phyloP scores from a whole-genome alignment of 768 basidiomycete species.

The Auricularia heimuer region DNA sequence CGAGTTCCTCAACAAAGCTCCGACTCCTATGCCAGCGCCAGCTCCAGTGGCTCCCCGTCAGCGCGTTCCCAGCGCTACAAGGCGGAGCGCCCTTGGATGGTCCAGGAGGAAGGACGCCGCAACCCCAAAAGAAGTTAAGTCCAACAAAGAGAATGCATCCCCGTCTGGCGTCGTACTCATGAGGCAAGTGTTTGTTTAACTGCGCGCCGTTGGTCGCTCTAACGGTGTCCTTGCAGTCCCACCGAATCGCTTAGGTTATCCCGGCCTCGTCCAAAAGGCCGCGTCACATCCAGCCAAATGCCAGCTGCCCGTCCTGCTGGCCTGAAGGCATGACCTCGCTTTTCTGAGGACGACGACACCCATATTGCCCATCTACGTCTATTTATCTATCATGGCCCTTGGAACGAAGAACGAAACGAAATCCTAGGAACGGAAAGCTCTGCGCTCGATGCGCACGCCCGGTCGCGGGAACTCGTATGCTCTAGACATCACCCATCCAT shows the following conservation, averaged over 20 bases:
- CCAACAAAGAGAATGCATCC: constrained; percentile 40
- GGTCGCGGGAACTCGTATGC: not conserved
- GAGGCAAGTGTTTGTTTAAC: constrained; percentile 32
- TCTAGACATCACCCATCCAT: not conserved
- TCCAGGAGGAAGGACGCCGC: constrained; percentile 35
- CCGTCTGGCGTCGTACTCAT: constrained; percentile 36
- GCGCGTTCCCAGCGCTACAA: constrained; percentile 43
- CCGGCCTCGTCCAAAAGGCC: constrained; percentile 30
- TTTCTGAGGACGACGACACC: not conserved
- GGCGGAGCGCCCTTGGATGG: constrained; percentile 53
- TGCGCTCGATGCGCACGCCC: not conserved
- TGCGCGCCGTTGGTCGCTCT: not conserved
- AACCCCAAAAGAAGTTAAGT: constrained; percentile 24
- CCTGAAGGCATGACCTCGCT: not conserved
- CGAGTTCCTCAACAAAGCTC: constrained; percentile 27
- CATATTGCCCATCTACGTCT: not conserved
- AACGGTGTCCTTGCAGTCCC: constrained; percentile 19
- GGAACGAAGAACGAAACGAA: not conserved
- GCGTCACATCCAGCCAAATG: not conserved
- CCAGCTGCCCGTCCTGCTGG: not conserved
- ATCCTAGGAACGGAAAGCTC: not conserved
- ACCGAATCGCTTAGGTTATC: constrained; percentile 33
- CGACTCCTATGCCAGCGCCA: constrained; percentile 14
- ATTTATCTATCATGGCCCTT: not conserved
- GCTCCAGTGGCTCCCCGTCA: constrained; percentile 30